A percentile compares a stretch with the other conserved stretches of the same genome.
Conservation (phyloP, 257 asterid species). For the Lycium ferocissimum region DNA sequence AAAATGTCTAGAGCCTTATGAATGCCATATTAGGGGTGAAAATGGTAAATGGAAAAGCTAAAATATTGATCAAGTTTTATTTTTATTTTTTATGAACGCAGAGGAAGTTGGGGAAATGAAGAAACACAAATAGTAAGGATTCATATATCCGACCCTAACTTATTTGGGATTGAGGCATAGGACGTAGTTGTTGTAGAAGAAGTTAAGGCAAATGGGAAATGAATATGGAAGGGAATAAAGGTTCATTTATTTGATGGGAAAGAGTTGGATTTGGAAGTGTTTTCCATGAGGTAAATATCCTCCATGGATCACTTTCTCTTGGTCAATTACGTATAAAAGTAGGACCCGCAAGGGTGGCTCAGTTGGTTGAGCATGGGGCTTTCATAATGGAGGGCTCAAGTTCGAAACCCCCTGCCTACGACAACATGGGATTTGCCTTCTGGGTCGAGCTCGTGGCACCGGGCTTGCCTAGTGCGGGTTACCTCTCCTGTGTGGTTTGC, state of each 20-base stretch:
- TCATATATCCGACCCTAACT: neutral
- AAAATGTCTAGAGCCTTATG: neutral
- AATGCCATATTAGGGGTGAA: neutral
- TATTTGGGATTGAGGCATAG: neutral
- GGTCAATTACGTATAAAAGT: neutral
- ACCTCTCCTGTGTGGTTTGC: no score
- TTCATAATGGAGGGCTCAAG: no score
- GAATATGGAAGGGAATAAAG: slow-evolving; percentile 19
- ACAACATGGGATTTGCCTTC: no score
- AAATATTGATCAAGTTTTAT: neutral
- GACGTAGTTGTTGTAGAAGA: neutral
- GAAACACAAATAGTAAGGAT: neutral
- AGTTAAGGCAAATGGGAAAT: neutral
- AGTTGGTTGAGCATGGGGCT: no score
- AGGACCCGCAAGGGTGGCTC: no score
- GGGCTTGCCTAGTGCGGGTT: no score
- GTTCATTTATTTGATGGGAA: neutral
- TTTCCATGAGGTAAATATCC: slow-evolving; percentile 6
- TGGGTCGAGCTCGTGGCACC: no score
- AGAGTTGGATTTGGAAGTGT: neutral
- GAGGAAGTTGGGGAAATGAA: neutral
- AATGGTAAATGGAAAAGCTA: neutral
- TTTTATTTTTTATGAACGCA: neutral
- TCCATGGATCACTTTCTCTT: neutral
- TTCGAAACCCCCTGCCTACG: no score